Conservation (phyloP, 257 asterid genomes). For the Solanum boliviense region DNA sequence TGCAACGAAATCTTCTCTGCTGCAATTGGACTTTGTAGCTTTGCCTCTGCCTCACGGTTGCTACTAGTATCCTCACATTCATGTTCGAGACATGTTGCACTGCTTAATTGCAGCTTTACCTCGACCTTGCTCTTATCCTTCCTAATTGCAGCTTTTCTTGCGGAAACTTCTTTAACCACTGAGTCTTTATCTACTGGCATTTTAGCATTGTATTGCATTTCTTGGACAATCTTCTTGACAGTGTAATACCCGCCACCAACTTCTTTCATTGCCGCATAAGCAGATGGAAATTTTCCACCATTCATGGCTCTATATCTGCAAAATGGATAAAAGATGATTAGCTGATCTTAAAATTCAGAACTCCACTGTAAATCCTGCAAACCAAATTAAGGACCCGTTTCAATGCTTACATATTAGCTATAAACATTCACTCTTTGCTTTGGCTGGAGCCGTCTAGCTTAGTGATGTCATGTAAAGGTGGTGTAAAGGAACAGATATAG, state of each 20-base stretch:
- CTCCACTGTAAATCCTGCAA: background rate
- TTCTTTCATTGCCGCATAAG: conserved; percentile 17
- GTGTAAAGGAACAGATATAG: background rate
- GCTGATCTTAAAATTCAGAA: background rate
- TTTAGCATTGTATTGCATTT: conserved; percentile 35
- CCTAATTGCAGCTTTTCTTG: conserved; percentile 7
- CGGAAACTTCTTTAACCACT: background rate
- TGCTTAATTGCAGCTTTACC: background rate
- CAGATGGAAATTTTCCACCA: conserved; percentile 74
- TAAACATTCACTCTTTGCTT: background rate
- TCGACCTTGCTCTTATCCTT: conserved; percentile 6
- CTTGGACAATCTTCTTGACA: conserved; percentile 41
- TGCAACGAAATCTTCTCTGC: background rate
- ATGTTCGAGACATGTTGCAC: background rate
- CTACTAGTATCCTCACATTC: background rate
- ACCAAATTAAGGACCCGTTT: background rate
- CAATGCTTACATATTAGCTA: background rate
- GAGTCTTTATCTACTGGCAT: conserved; percentile 7
- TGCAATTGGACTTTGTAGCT: background rate
- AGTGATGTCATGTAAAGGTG: background rate
- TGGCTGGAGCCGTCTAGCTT: background rate
- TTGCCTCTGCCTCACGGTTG: background rate
- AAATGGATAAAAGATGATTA: background rate
- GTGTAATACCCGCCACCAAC: conserved; percentile 59
- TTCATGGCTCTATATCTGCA: conserved; percentile 62